Base-by-base conservation (phyloP, 768 basidiomycete species). In the Mycena indigotica region DNA sequence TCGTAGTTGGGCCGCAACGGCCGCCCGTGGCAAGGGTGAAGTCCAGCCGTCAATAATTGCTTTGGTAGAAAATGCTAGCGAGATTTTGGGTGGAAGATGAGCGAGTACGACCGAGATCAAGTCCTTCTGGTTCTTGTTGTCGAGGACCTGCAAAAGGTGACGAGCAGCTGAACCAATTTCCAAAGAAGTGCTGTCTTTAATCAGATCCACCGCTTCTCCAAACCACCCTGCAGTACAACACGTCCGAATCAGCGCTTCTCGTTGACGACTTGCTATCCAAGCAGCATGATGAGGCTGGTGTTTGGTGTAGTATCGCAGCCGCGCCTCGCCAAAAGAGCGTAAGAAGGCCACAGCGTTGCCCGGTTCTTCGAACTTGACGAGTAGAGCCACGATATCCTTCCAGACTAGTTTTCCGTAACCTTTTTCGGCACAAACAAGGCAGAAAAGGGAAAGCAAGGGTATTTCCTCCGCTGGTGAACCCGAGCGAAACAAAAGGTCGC, bases 221-320 rank as follows among this genome's bases (percentile, higher is more conserved):
- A 61, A 19, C 64, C 64, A 65, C 12, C 57, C 64, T 8, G 49
- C 52, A 26, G 62, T 46, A 32, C 57, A 58, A 32, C 60, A 65
- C 30, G 59, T 19, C 51, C 49, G 55, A n/a, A 65, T 54, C 17
- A 63, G 32, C 29, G 51, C 15, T 28, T 59, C 21, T 8, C 62
- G 62, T 40, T 63, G 58, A 15, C 50, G 39, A 50, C 44, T 60
- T 15, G 29, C 53, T 4, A 35, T 30, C 53, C 59, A 52, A 15
- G 56, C 48, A 10, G 48, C 50, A 3, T 38, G n/a, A 1, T 50
- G 52, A 5, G 60, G 57, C 19, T 29, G 48, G 23, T 59, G 30
- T 29, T 54, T 62, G 3, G 25, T 6, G 35, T 59, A 54, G 40
- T 65, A 65, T 4, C 26, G 30, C 3, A 50, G 38, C 5, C 48